A percentile compares a stretch with the other conserved stretches of the same genome.
phyloP scores from a whole-genome alignment of 2,329 filamentous ascomycete species.

The Fusarium aywerte region DNA sequence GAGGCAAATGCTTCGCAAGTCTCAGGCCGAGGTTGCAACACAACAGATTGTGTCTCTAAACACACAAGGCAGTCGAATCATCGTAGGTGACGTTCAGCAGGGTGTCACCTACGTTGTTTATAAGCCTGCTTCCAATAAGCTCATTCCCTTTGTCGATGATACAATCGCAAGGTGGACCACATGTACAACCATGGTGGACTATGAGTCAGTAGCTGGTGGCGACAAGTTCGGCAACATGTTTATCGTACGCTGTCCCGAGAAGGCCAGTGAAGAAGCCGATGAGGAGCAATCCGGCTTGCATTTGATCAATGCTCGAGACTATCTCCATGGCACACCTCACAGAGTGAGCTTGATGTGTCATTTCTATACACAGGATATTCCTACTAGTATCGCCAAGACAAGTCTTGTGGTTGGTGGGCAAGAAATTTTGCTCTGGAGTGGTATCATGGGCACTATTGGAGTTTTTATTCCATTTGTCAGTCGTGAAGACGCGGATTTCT shows the following conservation, averaged over 20 bases:
- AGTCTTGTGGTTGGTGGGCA: conserved; percentile 90
- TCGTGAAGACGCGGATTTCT: conserved; percentile 96
- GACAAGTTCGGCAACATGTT: conserved; percentile 99
- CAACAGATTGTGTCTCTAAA: conserved; percentile 89
- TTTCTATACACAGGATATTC: conserved; percentile 91
- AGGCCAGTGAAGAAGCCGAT: conserved; percentile 88
- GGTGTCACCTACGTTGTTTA: conserved; percentile 93
- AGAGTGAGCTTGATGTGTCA: conserved; percentile 87
- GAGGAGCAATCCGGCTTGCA: conserved; percentile 92
- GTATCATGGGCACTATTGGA: conserved; percentile 92
- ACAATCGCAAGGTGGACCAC: conserved; percentile 91
- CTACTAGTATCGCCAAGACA: conserved; percentile 88
- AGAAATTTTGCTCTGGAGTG: conserved; percentile 92
- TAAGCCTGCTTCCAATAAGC: conserved; percentile 88
- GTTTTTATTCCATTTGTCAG: conserved; percentile 91
- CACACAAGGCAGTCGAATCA: conserved; percentile 89
- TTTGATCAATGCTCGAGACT: conserved; percentile 88
- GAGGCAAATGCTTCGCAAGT: conserved; percentile 90
- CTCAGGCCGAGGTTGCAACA: conserved; percentile 81
- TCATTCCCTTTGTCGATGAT: conserved; percentile 95
- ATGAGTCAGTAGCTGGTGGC: conserved; percentile 92
- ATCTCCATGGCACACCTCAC: conserved; percentile 89
- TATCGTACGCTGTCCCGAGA: conserved; percentile 86
- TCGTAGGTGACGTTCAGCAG: conserved; percentile 93
- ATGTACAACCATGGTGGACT: conserved; percentile 93